phyloP scores from a whole-genome alignment of 1,284 basidiomycete species.

The Ceratobasidium sp. region DNA sequence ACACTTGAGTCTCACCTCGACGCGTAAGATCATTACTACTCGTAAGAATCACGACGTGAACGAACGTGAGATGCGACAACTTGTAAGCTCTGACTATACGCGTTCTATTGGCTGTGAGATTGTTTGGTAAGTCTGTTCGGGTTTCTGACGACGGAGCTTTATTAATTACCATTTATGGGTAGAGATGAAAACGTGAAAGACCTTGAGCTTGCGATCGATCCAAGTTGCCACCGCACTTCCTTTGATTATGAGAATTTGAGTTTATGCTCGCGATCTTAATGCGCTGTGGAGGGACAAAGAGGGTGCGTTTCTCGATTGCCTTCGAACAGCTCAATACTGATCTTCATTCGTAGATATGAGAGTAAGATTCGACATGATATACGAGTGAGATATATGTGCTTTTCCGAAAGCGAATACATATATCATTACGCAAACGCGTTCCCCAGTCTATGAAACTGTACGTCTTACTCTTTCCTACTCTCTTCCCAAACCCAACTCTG shows the following conservation, averaged over 20 bases:
- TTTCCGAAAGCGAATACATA: neutral
- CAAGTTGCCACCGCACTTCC: too few relatives aligned
- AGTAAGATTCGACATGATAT: neutral
- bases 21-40: constrained; percentile 12
- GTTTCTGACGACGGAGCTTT: neutral
- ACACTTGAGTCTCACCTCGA: neutral
- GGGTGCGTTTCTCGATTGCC: too few relatives aligned
- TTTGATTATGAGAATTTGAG: too few relatives aligned
- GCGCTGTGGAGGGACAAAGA: too few relatives aligned
- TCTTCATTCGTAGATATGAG: too few relatives aligned
- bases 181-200: too few relatives aligned
- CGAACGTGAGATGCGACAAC: neutral
- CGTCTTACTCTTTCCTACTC: neutral
- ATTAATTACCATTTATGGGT: too few relatives aligned
- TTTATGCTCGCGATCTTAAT: too few relatives aligned
- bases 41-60: neutral
- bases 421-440: neutral
- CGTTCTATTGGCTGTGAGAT: neutral
- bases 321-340: too few relatives aligned
- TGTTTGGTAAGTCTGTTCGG: constrained; percentile 18
- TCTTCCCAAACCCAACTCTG: neutral
- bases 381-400: neutral
- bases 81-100: neutral
- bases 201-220: too few relatives aligned
- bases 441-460: neutral